Evolutionary conservation across 768 basidiomycete species (phyloP).

Genomic region (Melanogaster broomeanus): DNA sequence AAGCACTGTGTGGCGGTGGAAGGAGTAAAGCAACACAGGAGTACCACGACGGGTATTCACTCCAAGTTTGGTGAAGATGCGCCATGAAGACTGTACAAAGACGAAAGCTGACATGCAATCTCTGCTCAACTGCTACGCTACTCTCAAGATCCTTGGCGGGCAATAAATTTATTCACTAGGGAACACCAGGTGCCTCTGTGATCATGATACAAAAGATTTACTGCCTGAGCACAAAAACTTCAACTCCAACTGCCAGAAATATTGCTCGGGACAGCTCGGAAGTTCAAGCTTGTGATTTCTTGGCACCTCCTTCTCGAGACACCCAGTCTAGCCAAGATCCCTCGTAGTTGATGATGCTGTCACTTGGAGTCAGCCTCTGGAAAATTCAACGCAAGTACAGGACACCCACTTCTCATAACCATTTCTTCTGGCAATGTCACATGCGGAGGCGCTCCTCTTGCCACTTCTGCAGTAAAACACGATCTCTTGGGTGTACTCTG

Average conservation of each 20-base stretch:
- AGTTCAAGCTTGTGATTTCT: constrained; percentile 19
- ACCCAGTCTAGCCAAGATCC: constrained; percentile 93
- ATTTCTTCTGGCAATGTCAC: constrained; percentile 78
- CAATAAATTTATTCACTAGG: background rate
- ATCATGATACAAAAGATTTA: no score
- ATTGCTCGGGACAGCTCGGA: no score
- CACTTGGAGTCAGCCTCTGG: background rate
- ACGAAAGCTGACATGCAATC: background rate
- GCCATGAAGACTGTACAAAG: no score
- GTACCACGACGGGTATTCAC: no score
- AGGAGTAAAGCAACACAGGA: no score
- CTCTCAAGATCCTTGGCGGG: background rate
- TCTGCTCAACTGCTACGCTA: background rate
- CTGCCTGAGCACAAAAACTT: background rate
- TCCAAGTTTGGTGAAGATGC: no score
- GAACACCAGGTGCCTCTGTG: background rate
- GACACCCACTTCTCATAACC: constrained; percentile 75
- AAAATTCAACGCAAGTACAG: background rate
- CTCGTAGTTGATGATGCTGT: constrained; percentile 71
- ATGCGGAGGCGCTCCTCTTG: constrained; percentile 76
- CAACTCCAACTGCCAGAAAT: background rate
- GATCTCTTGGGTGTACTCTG: constrained; percentile 67
- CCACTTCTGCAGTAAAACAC: constrained; percentile 93
- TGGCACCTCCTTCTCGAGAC: constrained; percentile 47
- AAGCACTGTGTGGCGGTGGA: background rate